Conservation (phyloP, 1,139 yeast genomes). For the Pichia sp. region DNA sequence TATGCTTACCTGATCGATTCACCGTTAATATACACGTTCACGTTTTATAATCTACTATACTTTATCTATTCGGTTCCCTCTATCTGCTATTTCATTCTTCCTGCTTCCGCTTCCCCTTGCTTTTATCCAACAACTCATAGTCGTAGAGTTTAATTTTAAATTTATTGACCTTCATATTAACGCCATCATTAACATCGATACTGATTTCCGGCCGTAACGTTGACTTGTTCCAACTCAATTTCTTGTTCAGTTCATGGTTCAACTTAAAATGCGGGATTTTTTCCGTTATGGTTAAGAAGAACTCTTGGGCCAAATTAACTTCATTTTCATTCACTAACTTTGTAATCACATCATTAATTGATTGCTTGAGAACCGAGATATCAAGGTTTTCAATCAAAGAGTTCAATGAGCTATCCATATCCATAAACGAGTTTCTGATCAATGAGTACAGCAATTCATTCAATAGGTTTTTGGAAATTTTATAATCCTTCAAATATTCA, state of each 20-base stretch:
- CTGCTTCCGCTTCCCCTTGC: no score
- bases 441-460: slow-evolving; percentile 7
- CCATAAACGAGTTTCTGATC: slow-evolving; percentile 4
- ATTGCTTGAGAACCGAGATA: background rate
- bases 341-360: slow-evolving; percentile 7
- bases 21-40: no score
- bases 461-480: slow-evolving; percentile 5
- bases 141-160: slow-evolving; percentile 14
- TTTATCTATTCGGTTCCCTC: no score
- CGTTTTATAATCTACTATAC: no score
- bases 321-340: slow-evolving; percentile 6
- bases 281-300: slow-evolving; percentile 7
- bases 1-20: no score
- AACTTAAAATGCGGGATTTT: slow-evolving; percentile 5
- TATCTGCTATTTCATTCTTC: no score
- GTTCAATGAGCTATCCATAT: slow-evolving; percentile 8
- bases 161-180: slow-evolving; percentile 7
- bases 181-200: slow-evolving; percentile 6
- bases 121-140: slow-evolving; percentile 6
- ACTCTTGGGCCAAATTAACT: slow-evolving; percentile 11
- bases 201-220: slow-evolving; percentile 1
- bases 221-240: slow-evolving; percentile 4
- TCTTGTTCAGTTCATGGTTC: slow-evolving; percentile 1
- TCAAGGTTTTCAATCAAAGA: slow-evolving; percentile 1
- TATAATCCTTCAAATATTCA: slow-evolving; percentile 7